A percentile compares a stretch with the other conserved stretches of the same genome.
Conservation (phyloP, 805 yeast species). For the Suhomyces sp. region DNA sequence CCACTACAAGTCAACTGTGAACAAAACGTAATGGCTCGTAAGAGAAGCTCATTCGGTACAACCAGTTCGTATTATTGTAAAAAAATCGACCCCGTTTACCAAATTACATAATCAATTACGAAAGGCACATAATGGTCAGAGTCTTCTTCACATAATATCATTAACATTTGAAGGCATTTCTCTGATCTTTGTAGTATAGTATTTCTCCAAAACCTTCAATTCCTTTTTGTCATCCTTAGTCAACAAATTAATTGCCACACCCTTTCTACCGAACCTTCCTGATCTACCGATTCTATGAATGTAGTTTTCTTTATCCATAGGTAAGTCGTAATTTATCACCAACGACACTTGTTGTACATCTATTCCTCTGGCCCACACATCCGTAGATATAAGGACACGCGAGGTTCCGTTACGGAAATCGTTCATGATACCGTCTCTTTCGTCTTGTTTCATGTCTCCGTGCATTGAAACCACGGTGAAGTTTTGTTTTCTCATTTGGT, state of each 20-base stretch:
- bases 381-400: constrained; percentile 92
- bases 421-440: constrained; percentile 91
- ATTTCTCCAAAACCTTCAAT: constrained; percentile 84
- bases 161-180: constrained; percentile 69
- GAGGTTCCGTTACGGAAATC: constrained; percentile 94
- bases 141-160: constrained; percentile 13
- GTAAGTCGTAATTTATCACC: constrained; percentile 94
- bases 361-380: constrained; percentile 97
- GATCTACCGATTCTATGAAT: constrained; percentile 98
- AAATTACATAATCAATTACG: too few relatives aligned
- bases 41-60: too few relatives aligned
- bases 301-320: constrained; percentile 90
- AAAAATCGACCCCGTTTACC: too few relatives aligned
- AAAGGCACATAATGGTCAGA: too few relatives aligned
- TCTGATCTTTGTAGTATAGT: constrained; percentile 84
- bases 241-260: constrained; percentile 93
- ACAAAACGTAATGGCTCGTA: too few relatives aligned
- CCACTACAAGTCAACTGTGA: too few relatives aligned
- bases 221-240: constrained; percentile 73
- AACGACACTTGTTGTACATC: constrained; percentile 97
- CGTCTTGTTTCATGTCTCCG: constrained; percentile 94
- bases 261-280: constrained; percentile 98
- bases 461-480: constrained; percentile 96
- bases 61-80: too few relatives aligned
- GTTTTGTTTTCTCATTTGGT: constrained; percentile 71